Evolutionary conservation across 2,329 filamentous ascomycete genomes (phyloP).

Genomic region (Davidsoniella virescens): DNA sequence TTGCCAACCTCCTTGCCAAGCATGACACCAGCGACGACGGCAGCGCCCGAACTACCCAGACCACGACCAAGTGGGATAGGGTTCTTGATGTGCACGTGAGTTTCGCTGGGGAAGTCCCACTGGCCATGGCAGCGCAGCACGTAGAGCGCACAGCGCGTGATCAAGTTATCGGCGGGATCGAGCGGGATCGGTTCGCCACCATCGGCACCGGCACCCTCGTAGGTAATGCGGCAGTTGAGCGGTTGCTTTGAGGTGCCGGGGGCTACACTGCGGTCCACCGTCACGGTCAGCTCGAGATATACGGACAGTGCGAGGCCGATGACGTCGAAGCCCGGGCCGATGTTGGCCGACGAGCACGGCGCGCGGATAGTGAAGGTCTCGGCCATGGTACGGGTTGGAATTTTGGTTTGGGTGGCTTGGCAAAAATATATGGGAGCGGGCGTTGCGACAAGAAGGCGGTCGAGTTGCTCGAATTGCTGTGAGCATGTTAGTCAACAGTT

Average conservation of each 20-base stretch:
- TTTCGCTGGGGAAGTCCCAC: slow-evolving; percentile 67
- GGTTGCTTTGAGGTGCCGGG: slow-evolving; percentile 30
- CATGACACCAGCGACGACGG: slow-evolving; percentile 88
- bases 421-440: neutral
- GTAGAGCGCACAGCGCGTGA: slow-evolving; percentile 87
- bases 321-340: slow-evolving; percentile 93
- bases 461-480: neutral
- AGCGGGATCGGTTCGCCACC: slow-evolving; percentile 55
- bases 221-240: slow-evolving; percentile 78
- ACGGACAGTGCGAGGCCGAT: slow-evolving; percentile 89
- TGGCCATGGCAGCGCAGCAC: slow-evolving; percentile 84
- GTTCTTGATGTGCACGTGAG: slow-evolving; percentile 88
- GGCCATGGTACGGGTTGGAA: slow-evolving; percentile 20
- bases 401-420: neutral
- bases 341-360: slow-evolving; percentile 93
- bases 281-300: slow-evolving; percentile 80
- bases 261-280: slow-evolving; percentile 42
- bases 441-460: neutral
- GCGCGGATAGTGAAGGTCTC: slow-evolving; percentile 59
- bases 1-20: slow-evolving; percentile 78
- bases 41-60: slow-evolving; percentile 86
- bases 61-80: slow-evolving; percentile 86
- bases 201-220: slow-evolving; percentile 66
- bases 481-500: neutral
- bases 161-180: slow-evolving; percentile 73